Conservation (phyloP, 192 early-diverging fungal genomes). For the Coemansia sp. region DNA sequence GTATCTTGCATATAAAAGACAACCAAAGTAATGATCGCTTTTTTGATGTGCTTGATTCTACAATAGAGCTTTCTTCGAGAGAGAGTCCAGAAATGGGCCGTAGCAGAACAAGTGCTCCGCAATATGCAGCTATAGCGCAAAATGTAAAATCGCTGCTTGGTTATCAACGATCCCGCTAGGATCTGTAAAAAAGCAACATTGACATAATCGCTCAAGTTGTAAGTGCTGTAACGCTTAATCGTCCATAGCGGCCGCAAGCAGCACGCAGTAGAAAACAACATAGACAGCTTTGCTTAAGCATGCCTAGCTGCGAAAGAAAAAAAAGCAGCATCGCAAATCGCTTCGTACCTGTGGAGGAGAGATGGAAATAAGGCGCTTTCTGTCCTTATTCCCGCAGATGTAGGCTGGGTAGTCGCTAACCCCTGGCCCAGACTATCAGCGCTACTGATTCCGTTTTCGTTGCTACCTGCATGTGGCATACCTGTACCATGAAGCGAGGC, state of each 20-base stretch:
- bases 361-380: conserved; percentile 40
- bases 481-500: conserved; percentile 4
- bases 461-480: conserved; percentile 15
- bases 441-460: conserved; percentile 29
- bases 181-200: background rate
- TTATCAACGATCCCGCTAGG: background rate
- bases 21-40: background rate
- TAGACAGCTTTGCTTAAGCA: background rate
- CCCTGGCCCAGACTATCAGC: conserved; percentile 24
- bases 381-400: conserved; percentile 13
- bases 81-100: background rate
- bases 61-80: background rate
- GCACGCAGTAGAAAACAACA: background rate
- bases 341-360: conserved; percentile 47
- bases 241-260: background rate
- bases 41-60: background rate
- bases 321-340: conserved; percentile 8
- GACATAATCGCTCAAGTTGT: background rate
- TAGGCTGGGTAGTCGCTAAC: conserved; percentile 21
- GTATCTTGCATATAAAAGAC: background rate
- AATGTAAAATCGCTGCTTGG: background rate
- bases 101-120: background rate
- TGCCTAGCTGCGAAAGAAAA: conserved; percentile 3
- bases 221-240: background rate
- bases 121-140: background rate